Evolutionary conservation across 2,329 filamentous ascomycete species (phyloP).

Genomic region (Ilyonectria sp.): DNA sequence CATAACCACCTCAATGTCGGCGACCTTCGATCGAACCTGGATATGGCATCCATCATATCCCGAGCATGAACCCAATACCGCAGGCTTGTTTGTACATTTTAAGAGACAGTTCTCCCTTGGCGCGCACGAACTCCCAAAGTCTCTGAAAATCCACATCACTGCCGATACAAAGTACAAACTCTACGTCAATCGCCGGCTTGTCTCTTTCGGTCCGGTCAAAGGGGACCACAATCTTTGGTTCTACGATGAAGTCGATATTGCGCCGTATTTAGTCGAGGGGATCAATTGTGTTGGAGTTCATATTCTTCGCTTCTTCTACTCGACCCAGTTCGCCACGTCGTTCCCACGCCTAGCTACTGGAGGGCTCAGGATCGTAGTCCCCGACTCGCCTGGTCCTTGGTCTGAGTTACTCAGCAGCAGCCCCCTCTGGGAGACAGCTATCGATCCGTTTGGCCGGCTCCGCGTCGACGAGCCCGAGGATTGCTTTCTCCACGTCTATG

Average conservation of each 20-base stretch:
- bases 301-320: conserved; percentile 5
- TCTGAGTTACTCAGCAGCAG: not conserved
- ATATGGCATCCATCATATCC: conserved; percentile 5
- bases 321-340: not conserved
- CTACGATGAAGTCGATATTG: conserved; percentile 14
- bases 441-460: conserved; percentile 22
- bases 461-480: conserved; percentile 34
- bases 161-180: conserved; percentile 12
- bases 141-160: not conserved
- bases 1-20: no score
- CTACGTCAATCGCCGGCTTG: not conserved
- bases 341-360: not conserved
- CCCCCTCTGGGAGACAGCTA: conserved; percentile 23
- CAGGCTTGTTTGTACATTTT: conserved; percentile 9
- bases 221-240: conserved; percentile 10
- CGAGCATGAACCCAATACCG: not conserved
- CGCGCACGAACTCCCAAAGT: no score
- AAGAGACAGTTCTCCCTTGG: not conserved
- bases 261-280: not conserved
- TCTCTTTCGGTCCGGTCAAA: conserved; percentile 6
- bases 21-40: not conserved
- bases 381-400: no score
- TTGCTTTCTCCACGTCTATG: conserved; percentile 37
- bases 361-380: not conserved
- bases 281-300: not conserved